These are phyloP conservation scores for Xylona heveae DNA, from an alignment of 495 filamentous ascomycete species.

Conservation along the genomic window DNA sequence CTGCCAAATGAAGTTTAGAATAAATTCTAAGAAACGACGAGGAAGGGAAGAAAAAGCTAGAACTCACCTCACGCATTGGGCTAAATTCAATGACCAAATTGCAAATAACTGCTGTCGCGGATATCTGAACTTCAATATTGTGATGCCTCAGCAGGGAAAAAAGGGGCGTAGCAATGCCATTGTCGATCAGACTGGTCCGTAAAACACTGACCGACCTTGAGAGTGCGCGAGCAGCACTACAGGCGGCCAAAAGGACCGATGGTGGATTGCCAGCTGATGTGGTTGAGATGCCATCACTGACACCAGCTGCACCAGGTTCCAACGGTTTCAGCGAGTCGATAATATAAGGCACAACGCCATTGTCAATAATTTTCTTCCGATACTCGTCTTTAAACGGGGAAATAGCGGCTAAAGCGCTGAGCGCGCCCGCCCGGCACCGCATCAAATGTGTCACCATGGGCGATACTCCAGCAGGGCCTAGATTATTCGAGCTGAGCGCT, in stretches of 20 bases:
- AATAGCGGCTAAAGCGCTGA: conserved; percentile 60
- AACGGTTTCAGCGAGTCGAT: conserved; percentile 58
- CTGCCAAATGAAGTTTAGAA: conserved; percentile 22
- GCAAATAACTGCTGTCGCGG: conserved; percentile 59
- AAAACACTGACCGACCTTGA: conserved; percentile 68
- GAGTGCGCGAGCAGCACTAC: conserved; percentile 51
- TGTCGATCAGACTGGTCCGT: conserved; percentile 70
- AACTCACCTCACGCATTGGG: conserved; percentile 65
- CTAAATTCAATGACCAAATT: conserved; percentile 76
- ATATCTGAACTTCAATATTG: conserved; percentile 64
- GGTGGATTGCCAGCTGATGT: conserved; percentile 23
- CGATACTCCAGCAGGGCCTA: conserved; percentile 41
- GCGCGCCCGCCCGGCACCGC: conserved; percentile 52
- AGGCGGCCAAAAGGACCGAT: conserved; percentile 66
- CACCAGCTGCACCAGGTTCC: conserved; percentile 3
- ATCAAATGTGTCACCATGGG: conserved; percentile 47
- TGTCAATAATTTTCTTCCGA: conserved; percentile 61
- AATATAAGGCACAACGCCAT: conserved; percentile 58
- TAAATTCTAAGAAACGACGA: not conserved
- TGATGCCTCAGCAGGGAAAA: conserved; percentile 53
- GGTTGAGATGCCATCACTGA: not conserved
- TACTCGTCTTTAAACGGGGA: conserved; percentile 67
- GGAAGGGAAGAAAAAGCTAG: not conserved
- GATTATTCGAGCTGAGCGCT: conserved; percentile 12
- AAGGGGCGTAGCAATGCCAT: conserved; percentile 59